A percentile compares a stretch with the other conserved stretches of the same genome.
Evolutionary conservation across 2,329 filamentous ascomycete species (phyloP).

Genomic region (Drechslera avenae): DNA sequence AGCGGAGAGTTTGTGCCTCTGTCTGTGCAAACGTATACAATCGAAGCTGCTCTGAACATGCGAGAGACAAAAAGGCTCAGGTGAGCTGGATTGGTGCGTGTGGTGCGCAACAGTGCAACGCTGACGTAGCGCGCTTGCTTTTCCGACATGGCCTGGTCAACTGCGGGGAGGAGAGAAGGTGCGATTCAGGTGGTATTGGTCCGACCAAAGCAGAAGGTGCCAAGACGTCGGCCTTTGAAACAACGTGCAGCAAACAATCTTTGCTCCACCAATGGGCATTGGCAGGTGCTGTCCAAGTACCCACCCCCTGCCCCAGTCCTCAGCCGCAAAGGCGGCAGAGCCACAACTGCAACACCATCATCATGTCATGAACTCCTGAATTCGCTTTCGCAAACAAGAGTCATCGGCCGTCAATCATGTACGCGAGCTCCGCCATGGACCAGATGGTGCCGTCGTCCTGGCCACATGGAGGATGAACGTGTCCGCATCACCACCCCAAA

Average conservation of each 20-base stretch:
- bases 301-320: not conserved
- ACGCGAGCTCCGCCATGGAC: conserved; percentile 7
- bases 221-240: conserved; percentile 3
- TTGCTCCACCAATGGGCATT: conserved; percentile 16
- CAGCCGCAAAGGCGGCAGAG: conserved; percentile 4
- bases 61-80: too few species aligned
- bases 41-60: too few species aligned
- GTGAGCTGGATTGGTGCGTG: not conserved
- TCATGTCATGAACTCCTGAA: conserved; percentile 9
- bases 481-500: conserved; percentile 6
- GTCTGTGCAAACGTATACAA: not conserved
- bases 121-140: conserved; percentile 1
- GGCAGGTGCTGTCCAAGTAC: conserved; percentile 6
- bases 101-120: not conserved
- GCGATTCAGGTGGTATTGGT: conserved; percentile 9
- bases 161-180: conserved; percentile 3
- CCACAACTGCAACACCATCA: conserved; percentile 13
- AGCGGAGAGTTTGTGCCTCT: not conserved
- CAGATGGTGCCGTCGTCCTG: not conserved
- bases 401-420: conserved; percentile 2
- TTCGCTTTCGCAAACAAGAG: conserved; percentile 1
- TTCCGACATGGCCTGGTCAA: conserved; percentile 5
- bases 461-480: conserved; percentile 7
- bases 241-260: conserved; percentile 8
- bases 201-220: conserved; percentile 23